Conservation (phyloP, 345 rosid genomes). For the Theobroma cacao region DNA sequence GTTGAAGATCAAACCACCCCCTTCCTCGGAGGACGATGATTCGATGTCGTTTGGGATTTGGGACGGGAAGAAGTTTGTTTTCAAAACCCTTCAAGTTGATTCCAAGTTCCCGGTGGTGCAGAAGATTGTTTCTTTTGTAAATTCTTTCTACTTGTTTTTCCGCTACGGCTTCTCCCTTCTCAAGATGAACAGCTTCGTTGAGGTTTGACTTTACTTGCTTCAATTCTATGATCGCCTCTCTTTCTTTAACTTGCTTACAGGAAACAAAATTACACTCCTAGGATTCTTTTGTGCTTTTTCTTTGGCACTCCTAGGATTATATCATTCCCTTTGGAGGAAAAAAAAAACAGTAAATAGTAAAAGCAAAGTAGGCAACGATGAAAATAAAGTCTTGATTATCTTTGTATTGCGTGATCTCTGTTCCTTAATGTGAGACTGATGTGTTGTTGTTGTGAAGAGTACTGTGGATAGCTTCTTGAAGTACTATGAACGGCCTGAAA, state of each 20-base stretch:
- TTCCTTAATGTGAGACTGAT: neutral
- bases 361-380: neutral
- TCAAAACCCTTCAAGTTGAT: constrained; percentile 49
- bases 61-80: constrained; percentile 63
- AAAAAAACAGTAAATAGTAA: neutral
- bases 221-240: neutral
- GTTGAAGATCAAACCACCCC: constrained; percentile 42
- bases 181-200: constrained; percentile 63
- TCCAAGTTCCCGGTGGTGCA: constrained; percentile 43
- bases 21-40: constrained; percentile 45
- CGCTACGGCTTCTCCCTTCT: constrained; percentile 82
- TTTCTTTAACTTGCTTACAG: neutral
- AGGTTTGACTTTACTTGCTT: constrained; percentile 31
- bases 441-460: constrained; percentile 37
- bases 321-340: neutral
- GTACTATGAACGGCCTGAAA: constrained; percentile 59
- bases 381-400: neutral
- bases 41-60: constrained; percentile 66
- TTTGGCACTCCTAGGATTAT: too few relatives aligned
- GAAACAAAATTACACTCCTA: neutral
- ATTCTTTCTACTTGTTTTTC: constrained; percentile 48
- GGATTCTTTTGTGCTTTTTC: neutral
- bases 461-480: constrained; percentile 66
- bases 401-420: neutral
- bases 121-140: constrained; percentile 56